Evolutionary conservation across 2,329 filamentous ascomycete genomes (phyloP), one percentile per base, ranked within the genome.

Genomic region (Acarospora socialis): DNA sequence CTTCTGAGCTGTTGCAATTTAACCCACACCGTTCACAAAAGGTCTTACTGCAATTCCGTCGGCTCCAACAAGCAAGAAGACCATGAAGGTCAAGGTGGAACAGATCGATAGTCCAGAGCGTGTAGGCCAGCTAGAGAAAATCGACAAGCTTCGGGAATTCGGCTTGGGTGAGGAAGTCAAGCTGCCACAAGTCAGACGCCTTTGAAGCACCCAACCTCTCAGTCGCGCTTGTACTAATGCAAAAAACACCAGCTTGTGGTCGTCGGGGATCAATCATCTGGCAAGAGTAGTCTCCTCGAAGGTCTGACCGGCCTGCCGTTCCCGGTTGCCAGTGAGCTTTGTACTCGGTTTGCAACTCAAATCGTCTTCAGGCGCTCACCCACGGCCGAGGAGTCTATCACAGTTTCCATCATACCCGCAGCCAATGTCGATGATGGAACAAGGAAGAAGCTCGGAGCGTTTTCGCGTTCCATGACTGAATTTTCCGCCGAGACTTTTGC

Each of bases 381-480:
- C 3, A 5, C 9, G 8, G 5, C 21, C 0, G 18, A 38, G 3
- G 35, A 24, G 30, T 40, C 4, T 1, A 51, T 57, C 22, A 44
- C 39, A 1, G 51, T 54, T 2, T 54, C 46, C 0, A 58, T 64
- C 12, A 57, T 54, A 4, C 54, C 60, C 1, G 46, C 44, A 13
- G 44, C 49, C 7, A 25, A 49, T 13, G 35, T 47, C 1, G 30
- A 25, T 9, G 2, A 32, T 3, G 43, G 47, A 2, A 36, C 45
- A 21, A 33, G 30, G 7, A 30, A 43, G 12, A 39, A 39, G 8
- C 28, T 54, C 9, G 36, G 36, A 13, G 35, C 28, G 1, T 58
- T n/a, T n/a, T n/a, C n/a, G n/a, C n/a, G n/a, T n/a, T n/a, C n/a
- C n/a, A n/a, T n/a, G n/a, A n/a, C 25, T 49, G 9, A 27, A 40